Evolutionary conservation across 1,284 basidiomycete species (phyloP), one percentile per base, ranked within the genome.

Genomic region (Hemileia vastatrix): DNA sequence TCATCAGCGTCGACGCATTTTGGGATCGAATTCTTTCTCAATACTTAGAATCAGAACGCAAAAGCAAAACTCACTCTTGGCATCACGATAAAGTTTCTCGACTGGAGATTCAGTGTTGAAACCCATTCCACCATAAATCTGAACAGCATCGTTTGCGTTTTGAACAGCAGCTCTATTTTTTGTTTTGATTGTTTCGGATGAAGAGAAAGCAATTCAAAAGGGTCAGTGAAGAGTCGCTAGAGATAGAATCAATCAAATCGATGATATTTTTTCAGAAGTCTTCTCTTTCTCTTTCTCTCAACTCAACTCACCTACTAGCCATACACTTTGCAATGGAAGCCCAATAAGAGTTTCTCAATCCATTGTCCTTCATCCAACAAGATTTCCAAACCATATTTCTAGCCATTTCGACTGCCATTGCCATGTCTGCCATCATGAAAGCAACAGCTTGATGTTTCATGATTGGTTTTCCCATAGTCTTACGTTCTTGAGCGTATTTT

Each of bases 351-450:
- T 80, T 81, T 32, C 78, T 69, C 66, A 78, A 72, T 3, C 78
- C 78, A 9, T 72, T 67, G 70, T 82, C 81, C 70, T 81, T 81
- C 8, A 76, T 72, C 77, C 78, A 79, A 2, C 77, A 77, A 0
- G 78, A 67, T 67, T 78, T 78, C 79, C 78, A 80, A 6, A 81
- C 80, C 45, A 81, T 71, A 48, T 74, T 77, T 9, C 79, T 72
- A 0, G 78, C 74, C 2, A 77, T 76, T 70, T 81, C 80, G 24
- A 76, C 78, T 13, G 71, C 73, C 70, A 81, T 80, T 6, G 81
- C 80, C 81, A 82, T 82, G 67, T 82, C 81, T 15, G 80, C 80
- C 2, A 82, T 75, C 75, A 81, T 78, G 72, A 80, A 80, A 4
- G 78, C 79, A 23, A 80, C 76, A 27, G 78, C 80, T 66, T 81